Evolutionary conservation across 129 eudicot genomes (phyloP), one percentile per base, ranked within the genome.

Genomic region (Artemisia argyi): DNA sequence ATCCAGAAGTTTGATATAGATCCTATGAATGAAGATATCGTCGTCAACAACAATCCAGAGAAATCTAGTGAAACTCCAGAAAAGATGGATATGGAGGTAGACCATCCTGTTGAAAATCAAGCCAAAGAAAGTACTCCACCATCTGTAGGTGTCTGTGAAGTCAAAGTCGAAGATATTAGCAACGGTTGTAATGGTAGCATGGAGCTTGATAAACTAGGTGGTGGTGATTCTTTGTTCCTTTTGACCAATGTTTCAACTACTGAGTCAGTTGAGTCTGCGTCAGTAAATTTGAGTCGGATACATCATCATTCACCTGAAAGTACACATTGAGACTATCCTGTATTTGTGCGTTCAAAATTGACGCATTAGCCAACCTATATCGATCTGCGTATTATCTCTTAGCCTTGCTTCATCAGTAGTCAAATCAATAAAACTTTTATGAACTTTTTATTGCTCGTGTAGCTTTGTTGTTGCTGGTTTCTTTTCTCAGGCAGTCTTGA

Each of bases 221-320:
- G 10, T 5, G 65, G 30, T 53, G 55, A 11, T 74, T 53, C 18
- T 76, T 59, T 68, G 79, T 53, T 49, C 81, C 51, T 70, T 65
- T 76, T 73, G 65, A 61, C 68, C 51, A 79, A 81, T 78, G 83
- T 67, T 78, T 83, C 81, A 35, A 61, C 71, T 56, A 74, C 66
- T 30, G 88, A 85, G 82, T 87, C 83, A 60, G 61, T 69, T 74
- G 87, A 83, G 84, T 83, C 70, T 32, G 89, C 76, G 81, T 84
- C 87, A 69, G 87, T 86, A 72, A 83, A 83, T 86, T 59, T 73
- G 39, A 92, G 88, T 87, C 85, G 87, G 91, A 87, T 92, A 87
- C 98, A 88, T 84, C 17, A 22, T 47, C 84, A 82, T 83, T 84
- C 95, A 75, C 91, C 88, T 86, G 96, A 86, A 86, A 91, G 88